These are phyloP conservation scores for Stemphylium lycopersici DNA, from an alignment of 2,329 filamentous ascomycete genomes.

Conservation along the genomic window DNA sequence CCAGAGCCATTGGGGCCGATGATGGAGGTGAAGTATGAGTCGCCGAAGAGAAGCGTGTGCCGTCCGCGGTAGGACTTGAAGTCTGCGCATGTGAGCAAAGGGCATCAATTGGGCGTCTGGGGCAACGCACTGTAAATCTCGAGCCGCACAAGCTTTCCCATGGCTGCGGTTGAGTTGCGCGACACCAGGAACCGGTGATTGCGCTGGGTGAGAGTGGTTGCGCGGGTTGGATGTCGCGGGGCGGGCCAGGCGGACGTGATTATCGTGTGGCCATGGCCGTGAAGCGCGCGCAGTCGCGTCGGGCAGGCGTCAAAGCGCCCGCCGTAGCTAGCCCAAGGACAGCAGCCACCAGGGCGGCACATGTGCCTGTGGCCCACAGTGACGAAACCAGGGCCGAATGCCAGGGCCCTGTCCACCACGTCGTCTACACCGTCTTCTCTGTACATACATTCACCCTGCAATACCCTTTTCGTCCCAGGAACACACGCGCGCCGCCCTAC, in stretches of 20 bases:
- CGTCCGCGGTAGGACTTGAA: slow-evolving; percentile 99
- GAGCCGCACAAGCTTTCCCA: slow-evolving; percentile 95
- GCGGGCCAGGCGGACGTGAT: slow-evolving; percentile 4
- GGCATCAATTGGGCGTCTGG: slow-evolving; percentile 10
- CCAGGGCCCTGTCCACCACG: no score
- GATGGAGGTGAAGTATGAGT: slow-evolving; percentile 98
- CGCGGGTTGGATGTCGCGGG: slow-evolving; percentile 14
- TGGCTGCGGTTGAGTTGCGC: slow-evolving; percentile 50
- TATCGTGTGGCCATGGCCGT: not conserved
- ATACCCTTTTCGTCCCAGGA: no score
- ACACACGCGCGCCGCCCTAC: not conserved
- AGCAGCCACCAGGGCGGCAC: not conserved
- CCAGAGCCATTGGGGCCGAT: slow-evolving; percentile 99
- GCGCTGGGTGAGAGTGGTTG: slow-evolving; percentile 4
- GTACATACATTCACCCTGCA: not conserved
- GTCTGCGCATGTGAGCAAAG: slow-evolving; percentile 60
- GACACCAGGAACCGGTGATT: slow-evolving; percentile 3
- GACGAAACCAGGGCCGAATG: slow-evolving; percentile 22
- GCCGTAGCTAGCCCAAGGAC: slow-evolving; percentile 37
- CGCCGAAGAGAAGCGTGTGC: slow-evolving; percentile 90
- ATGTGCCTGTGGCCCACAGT: slow-evolving; percentile 23
- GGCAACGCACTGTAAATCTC: slow-evolving; percentile 81
- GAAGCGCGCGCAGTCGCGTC: slow-evolving; percentile 26
- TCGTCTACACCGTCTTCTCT: not conserved
- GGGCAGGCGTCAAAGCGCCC: slow-evolving; percentile 10